Conservation (phyloP, 495 filamentous ascomycete species). For the Penicillium salamii region DNA sequence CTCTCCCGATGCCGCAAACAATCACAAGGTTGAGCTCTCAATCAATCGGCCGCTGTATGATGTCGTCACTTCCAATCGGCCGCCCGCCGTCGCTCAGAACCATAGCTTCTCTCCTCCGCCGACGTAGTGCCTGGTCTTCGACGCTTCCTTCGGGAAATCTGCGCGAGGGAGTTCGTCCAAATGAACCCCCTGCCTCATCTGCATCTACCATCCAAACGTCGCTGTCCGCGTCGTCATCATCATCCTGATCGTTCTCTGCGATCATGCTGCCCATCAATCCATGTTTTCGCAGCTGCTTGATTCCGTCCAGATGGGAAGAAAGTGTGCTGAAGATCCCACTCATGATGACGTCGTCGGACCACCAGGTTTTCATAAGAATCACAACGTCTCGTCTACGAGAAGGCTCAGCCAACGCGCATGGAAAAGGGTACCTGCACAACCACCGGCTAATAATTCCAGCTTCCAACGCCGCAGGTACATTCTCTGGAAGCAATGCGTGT, state of each 20-base stretch:
- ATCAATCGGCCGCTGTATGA: slow-evolving; percentile 43
- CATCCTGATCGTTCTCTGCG: slow-evolving; percentile 43
- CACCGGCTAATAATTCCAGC: slow-evolving; percentile 47
- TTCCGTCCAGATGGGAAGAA: slow-evolving; percentile 29
- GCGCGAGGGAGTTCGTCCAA: slow-evolving; percentile 25
- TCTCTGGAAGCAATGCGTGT: slow-evolving; percentile 37
- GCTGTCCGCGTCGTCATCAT: slow-evolving; percentile 46
- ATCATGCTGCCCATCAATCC: slow-evolving; percentile 44
- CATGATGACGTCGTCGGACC: slow-evolving; percentile 46
- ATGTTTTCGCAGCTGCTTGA: slow-evolving; percentile 43
- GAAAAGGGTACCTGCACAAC: slow-evolving; percentile 51
- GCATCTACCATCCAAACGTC: slow-evolving; percentile 53
- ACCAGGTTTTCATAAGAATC: slow-evolving; percentile 47
- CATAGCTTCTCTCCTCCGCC: slow-evolving; percentile 54
- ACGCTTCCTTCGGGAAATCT: slow-evolving; percentile 42
- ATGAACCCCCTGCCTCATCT: slow-evolving; percentile 41
- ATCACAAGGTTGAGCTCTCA: not conserved
- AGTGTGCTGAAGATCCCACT: slow-evolving; percentile 39
- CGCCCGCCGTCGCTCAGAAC: slow-evolving; percentile 50
- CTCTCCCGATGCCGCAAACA: not conserved
- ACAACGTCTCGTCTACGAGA: slow-evolving; percentile 41
- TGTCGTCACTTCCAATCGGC: slow-evolving; percentile 47
- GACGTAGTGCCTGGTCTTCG: slow-evolving; percentile 48
- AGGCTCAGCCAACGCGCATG: slow-evolving; percentile 34
- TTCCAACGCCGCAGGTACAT: slow-evolving; percentile 37